Evolutionary conservation across 169 alveolate genomes (phyloP), one percentile per base, ranked within the genome.

Genomic region (Eimeria falciformis): DNA sequence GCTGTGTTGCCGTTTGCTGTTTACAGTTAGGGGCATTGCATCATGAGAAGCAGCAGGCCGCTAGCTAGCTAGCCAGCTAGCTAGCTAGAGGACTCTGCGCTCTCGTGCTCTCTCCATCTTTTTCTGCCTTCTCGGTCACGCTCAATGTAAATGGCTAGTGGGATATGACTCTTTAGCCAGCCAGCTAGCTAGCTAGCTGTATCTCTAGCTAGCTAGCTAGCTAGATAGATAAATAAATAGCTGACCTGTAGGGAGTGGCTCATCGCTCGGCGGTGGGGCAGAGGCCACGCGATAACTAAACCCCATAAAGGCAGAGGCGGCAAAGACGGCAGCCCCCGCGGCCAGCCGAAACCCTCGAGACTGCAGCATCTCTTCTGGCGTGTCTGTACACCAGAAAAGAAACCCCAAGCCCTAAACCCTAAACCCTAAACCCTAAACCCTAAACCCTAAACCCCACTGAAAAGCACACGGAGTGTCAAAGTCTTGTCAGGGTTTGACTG

Each of bases 321-420:
- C 69, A 27, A 79, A 79, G 2, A 46, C 69, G 25, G 89, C 18
- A 53, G 73, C 73, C 75, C 89, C 73, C 17, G 73, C 89, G 3
- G 73, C 89, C 5, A 79, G 5, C 55, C 73, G 46, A 53, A 79
- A 53, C 43, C 37, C 47, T 17, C 47, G 55, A 73, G 25, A 7
- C 11, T 3, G 68, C 27, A 58, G 45, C 75, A 47, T 79, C 12
- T 27, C 46, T 9, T 12, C 18, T 0, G 47, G 50, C 7, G 21
- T 6, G 33, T 7, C 75, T 65, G 21, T 11, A 25, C 81, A n/a
- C 62, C 62, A 12, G 58, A 9, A 14, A 6, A 14, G 21, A 50
- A 50, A 50, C 62, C 62, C 62, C 18, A 50, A 50, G 18, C 62
- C 62, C 62, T 50, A 50, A 50, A 50, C 62, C 62, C 62, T 50